phyloP scores from a whole-genome alignment of 225 moss, liverwort and hornwort genomes.

The Bryoerythrophyllum caledonicum region DNA sequence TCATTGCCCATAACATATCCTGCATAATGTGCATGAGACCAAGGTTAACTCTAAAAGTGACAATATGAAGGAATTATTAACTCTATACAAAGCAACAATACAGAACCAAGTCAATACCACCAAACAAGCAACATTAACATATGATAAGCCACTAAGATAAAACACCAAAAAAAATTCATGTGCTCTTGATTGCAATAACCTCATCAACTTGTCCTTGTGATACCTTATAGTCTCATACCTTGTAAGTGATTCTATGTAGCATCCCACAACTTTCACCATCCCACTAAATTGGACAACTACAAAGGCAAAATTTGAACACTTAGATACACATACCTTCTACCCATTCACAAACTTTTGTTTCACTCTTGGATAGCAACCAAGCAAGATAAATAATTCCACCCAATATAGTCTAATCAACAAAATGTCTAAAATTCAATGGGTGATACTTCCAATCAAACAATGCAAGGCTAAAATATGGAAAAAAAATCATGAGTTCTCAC shows the following conservation, averaged over 20 bases:
- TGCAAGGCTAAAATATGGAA: not conserved
- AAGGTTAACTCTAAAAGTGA: no score
- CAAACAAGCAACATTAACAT: no score
- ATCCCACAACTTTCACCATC: not conserved
- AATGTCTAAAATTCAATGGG: not conserved
- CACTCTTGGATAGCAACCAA: not conserved
- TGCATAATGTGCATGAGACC: not conserved
- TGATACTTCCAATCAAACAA: not conserved
- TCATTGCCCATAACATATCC: not conserved
- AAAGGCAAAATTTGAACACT: not conserved
- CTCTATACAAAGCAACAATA: no score
- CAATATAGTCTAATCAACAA: not conserved
- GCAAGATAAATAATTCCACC: not conserved
- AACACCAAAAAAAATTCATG: no score
- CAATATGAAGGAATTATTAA: no score
- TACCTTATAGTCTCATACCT: not conserved
- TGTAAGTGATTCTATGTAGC: not conserved
- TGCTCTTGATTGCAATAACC: not conserved
- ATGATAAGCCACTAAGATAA: no score
- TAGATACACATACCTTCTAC: not conserved
- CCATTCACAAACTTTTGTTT: not conserved
- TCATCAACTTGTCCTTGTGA: not conserved
- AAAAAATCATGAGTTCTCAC: not conserved
- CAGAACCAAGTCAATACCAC: no score
- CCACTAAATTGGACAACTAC: not conserved